Percentiles rank a stretch among this genome's conserved stretches.
These are phyloP conservation scores for Cardiospermum halicacabum DNA, from an alignment of 345 rosid genomes.

Conservation along the genomic window DNA sequence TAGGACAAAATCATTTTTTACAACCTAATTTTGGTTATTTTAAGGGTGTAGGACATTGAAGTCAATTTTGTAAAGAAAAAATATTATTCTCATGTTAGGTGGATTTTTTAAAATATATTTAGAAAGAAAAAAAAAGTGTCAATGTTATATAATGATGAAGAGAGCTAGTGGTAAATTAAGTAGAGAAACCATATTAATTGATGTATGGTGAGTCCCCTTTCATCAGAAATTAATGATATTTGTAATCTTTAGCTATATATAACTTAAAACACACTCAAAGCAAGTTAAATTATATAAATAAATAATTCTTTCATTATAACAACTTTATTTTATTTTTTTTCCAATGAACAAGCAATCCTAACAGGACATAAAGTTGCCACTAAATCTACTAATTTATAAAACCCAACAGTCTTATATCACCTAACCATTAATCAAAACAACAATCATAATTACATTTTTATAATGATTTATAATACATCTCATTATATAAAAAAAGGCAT, in stretches of 20 bases:
- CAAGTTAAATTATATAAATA: not conserved
- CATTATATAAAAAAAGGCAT: not conserved
- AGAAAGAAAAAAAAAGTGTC: too few species aligned
- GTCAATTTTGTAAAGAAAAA: not conserved
- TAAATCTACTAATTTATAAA: not conserved
- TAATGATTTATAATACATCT: not conserved
- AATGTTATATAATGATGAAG: conserved; percentile 14
- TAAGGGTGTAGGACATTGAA: conserved; percentile 1
- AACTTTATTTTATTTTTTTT: too few species aligned
- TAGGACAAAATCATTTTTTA: not conserved
- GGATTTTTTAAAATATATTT: too few species aligned
- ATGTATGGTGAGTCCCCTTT: conserved; percentile 8
- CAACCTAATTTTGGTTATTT: not conserved
- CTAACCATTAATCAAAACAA: not conserved
- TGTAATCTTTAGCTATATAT: not conserved
- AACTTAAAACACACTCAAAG: conserved; percentile 13
- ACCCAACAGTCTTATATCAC: not conserved
- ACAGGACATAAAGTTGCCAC: not conserved
- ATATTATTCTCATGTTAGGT: not conserved
- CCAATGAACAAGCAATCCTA: not conserved
- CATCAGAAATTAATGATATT: not conserved
- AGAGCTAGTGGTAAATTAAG: conserved; percentile 13
- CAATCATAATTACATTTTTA: not conserved
- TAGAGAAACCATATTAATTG: conserved; percentile 4
- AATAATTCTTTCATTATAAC: conserved; percentile 4